Evolutionary conservation across 2,329 filamentous ascomycete genomes (phyloP), one percentile per base, ranked within the genome.

Genomic region (Colletotrichum musae): DNA sequence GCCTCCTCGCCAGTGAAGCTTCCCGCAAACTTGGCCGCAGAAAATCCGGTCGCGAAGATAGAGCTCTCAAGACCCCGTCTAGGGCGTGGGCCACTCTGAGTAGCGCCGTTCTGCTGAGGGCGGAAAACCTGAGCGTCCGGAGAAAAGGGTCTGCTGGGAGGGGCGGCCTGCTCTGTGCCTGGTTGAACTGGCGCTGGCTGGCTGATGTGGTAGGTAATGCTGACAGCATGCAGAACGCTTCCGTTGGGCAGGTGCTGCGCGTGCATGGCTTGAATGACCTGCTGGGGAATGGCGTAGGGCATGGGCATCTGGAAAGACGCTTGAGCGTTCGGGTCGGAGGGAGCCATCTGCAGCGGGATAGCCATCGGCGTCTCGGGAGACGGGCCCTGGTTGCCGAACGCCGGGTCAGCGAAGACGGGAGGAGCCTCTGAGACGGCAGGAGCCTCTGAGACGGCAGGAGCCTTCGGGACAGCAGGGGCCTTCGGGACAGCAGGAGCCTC

Each of bases 191-290:
- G 13, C 2, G 43, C 26, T 6, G 15, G 24, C 3, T 57, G 16
- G 26, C 57, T 69, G 24, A 70, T 47, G 45, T 70, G 67, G 18
- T 66, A 70, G 16, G 67, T 70, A n/a, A 70, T 32, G 32, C 50
- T 67, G 12, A 70, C 18, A 5, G 67, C 57, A 21, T 56, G 50
- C 13, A 70, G 16, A 2, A 57, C 16, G 4, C 57, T 56, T 6
- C 28, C 26, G 6, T 57, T 18, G 15, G 39, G 64, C 2, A 36
- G 43, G 32, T 52, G 43, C 10, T 52, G 53, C 18, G 16, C 18
- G 6, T n/a, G 47, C 9, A 68, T 45, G 6, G 47, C 53, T n/a
- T 50, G 41, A 2, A 61, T 41, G 7, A 66, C 26, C 26, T 58
- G 26, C 21, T 61, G 57, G 6, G 16, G 16, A 26, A 53, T 18